phyloP scores from a whole-genome alignment of 2,329 filamentous ascomycete genomes.

The Fusarium acutatum region DNA sequence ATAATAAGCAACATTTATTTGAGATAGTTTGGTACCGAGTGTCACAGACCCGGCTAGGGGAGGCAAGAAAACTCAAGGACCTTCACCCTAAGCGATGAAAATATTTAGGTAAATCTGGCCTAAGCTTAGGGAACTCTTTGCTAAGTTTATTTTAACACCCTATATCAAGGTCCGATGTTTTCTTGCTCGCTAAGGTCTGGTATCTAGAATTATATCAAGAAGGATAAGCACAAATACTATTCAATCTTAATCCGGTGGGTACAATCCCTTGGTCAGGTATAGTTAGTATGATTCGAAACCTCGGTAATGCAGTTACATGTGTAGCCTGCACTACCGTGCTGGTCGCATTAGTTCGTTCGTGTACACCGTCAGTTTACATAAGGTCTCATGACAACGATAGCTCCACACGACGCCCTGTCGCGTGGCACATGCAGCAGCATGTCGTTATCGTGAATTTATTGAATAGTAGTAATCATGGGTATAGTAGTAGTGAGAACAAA shows the following conservation, averaged over 20 bases:
- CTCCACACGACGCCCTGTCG: conserved; percentile 25
- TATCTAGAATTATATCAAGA: not conserved
- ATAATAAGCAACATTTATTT: not conserved
- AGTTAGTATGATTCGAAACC: not conserved
- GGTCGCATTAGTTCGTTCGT: conserved; percentile 24
- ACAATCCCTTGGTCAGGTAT: not conserved
- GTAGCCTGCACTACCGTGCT: conserved; percentile 3
- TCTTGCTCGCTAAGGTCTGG: no score
- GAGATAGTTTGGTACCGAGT: not conserved
- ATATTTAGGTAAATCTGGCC: no score
- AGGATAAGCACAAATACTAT: not conserved
- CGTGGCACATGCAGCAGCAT: conserved; percentile 19
- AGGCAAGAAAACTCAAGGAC: not conserved
- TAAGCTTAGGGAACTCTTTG: no score
- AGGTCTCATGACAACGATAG: conserved; percentile 27
- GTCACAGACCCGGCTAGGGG: not conserved
- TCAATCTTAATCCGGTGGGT: not conserved
- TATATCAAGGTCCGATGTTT: no score
- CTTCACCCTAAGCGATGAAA: not conserved
- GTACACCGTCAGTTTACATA: conserved; percentile 27
- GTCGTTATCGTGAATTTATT: not conserved
- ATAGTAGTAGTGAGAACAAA: conserved; percentile 19
- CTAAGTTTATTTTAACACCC: no score
- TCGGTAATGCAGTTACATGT: not conserved
- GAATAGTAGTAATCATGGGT: conserved; percentile 8